phyloP scores from a whole-genome alignment of 805 yeast species.

The Ogataea salicorniae region DNA sequence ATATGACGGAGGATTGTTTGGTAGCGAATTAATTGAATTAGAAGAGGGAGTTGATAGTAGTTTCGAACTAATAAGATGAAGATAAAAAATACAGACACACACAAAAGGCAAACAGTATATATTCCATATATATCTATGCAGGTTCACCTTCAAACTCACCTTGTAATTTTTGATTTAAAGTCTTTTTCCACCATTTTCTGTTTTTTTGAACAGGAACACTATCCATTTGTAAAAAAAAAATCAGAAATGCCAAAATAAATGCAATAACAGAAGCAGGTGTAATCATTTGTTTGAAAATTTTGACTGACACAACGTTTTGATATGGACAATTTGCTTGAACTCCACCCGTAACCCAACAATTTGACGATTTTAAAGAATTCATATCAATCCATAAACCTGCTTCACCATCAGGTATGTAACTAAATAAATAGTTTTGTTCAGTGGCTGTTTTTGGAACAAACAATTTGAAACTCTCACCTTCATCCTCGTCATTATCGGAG shows the following conservation, averaged over 20 bases:
- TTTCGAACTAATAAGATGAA: constrained; percentile 25
- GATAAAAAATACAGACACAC: background rate
- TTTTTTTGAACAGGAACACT: constrained; percentile 67
- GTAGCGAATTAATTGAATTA: constrained; percentile 54
- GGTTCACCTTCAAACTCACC: constrained; percentile 87
- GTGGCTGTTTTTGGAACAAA: constrained; percentile 47
- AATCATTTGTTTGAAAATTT: constrained; percentile 57
- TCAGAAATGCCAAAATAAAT: constrained; percentile 43
- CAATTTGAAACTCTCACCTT: constrained; percentile 31
- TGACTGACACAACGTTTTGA: constrained; percentile 44
- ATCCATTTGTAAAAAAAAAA: constrained; percentile 51
- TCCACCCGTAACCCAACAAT: constrained; percentile 88
- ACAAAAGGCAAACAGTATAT: background rate
- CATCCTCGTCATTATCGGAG: too few species aligned
- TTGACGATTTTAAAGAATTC: constrained; percentile 65
- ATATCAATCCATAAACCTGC: constrained; percentile 71
- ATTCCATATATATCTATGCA: constrained; percentile 33
- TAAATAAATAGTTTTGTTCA: constrained; percentile 33
- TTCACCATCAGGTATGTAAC: constrained; percentile 17
- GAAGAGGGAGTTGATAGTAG: constrained; percentile 45
- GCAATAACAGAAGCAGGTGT: constrained; percentile 64
- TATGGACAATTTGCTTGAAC: constrained; percentile 77
- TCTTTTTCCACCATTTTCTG: constrained; percentile 58
- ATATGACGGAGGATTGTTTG: constrained; percentile 39
- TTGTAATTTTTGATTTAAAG: constrained; percentile 50